These are phyloP conservation scores for Conticribra guillardii DNA, from an alignment of 108 stramenopile genomes.

Conservation along the genomic window DNA sequence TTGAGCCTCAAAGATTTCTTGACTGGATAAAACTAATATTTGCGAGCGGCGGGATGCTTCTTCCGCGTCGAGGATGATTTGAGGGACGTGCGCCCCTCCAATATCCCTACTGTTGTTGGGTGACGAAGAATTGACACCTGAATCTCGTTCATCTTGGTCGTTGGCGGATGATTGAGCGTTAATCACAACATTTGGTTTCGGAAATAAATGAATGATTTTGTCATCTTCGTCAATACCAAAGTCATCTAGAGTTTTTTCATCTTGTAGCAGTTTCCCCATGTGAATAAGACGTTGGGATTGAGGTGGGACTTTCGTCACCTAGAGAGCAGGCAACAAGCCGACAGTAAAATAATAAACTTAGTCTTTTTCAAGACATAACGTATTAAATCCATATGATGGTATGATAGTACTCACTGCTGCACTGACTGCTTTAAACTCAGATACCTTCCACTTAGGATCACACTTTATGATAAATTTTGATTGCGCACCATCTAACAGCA, in stretches of 20 bases:
- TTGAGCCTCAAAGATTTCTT: constrained; percentile 78
- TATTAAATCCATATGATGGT: neutral
- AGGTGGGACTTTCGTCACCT: constrained; percentile 71
- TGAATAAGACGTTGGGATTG: constrained; percentile 73
- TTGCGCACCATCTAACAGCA: constrained; percentile 72
- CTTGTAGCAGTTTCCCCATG: constrained; percentile 69
- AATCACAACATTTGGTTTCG: constrained; percentile 81
- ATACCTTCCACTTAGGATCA: constrained; percentile 58
- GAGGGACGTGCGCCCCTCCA: constrained; percentile 75
- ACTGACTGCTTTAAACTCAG: constrained; percentile 56
- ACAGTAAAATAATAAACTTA: neutral
- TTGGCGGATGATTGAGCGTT: constrained; percentile 7
- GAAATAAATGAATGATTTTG: constrained; percentile 80
- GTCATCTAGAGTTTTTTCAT: constrained; percentile 53
- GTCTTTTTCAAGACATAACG: too few relatives aligned
- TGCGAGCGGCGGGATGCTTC: constrained; percentile 76
- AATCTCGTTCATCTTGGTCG: neutral
- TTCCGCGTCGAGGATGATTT: constrained; percentile 72
- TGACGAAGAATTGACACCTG: constrained; percentile 5
- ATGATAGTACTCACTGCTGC: neutral
- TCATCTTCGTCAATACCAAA: constrained; percentile 53
- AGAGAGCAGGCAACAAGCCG: neutral
- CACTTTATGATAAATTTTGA: constrained; percentile 67
- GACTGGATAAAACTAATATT: constrained; percentile 73
- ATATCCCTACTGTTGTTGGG: constrained; percentile 5